phyloP scores from a whole-genome alignment of 768 basidiomycete genomes.

The Dacryopinax primogenitus region DNA sequence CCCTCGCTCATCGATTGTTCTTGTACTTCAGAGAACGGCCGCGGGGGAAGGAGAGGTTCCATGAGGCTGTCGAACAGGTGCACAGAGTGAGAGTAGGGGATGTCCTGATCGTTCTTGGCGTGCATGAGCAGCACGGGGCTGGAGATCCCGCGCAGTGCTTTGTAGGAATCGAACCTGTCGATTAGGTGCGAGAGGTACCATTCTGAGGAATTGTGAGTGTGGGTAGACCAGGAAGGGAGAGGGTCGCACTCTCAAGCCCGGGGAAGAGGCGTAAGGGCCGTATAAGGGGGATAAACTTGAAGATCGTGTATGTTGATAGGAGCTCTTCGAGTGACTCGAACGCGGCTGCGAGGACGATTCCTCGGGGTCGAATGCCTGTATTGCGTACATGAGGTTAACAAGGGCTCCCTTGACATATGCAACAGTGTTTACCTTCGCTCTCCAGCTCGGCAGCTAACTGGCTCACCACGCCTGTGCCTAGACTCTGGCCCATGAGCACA shows the following conservation, averaged over 20 bases:
- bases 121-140: slow-evolving; percentile 61
- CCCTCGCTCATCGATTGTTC: slow-evolving; percentile 27
- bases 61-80: slow-evolving; percentile 55
- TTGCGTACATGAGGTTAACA: not conserved
- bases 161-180: not conserved
- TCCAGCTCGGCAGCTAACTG: slow-evolving; percentile 32
- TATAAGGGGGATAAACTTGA: slow-evolving; percentile 56
- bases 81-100: slow-evolving; percentile 55
- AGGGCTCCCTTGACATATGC: not conserved
- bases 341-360: slow-evolving; percentile 34
- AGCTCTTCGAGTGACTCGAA: slow-evolving; percentile 37
- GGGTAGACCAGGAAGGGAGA: slow-evolving; percentile 6
- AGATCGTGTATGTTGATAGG: slow-evolving; percentile 53
- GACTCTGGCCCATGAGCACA: slow-evolving; percentile 70
- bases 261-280: slow-evolving; percentile 57
- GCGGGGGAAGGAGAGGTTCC: slow-evolving; percentile 41
- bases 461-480: slow-evolving; percentile 69
- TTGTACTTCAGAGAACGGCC: slow-evolving; percentile 31
- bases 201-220: not conserved
- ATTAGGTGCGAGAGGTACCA: not conserved
- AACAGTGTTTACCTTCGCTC: slow-evolving; percentile 26
- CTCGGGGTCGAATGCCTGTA: slow-evolving; percentile 27
- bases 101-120: slow-evolving; percentile 60
- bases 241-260: slow-evolving; percentile 44
- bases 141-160: slow-evolving; percentile 41